A percentile compares a stretch with the other conserved stretches of the same genome.
These are phyloP conservation scores for Puya raimondii DNA, from an alignment of 176 grass and related monocot genomes.

Conservation along the genomic window DNA sequence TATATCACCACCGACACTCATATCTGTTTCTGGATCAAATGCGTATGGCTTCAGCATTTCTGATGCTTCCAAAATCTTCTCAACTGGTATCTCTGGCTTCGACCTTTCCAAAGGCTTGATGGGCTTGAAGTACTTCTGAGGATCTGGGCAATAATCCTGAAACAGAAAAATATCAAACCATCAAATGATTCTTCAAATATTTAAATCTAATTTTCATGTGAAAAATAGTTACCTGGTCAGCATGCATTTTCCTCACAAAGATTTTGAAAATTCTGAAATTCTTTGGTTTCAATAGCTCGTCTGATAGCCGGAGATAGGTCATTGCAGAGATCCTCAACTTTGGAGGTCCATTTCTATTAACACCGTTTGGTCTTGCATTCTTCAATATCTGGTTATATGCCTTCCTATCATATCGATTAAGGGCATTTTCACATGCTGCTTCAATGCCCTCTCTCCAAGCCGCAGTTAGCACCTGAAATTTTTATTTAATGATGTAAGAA, in stretches of 20 bases:
- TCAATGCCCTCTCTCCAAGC: constrained; percentile 81
- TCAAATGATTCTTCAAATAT: not conserved
- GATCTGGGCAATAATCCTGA: constrained; percentile 48
- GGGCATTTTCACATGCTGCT: constrained; percentile 72
- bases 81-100: constrained; percentile 25
- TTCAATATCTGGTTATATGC: constrained; percentile 78
- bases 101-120: constrained; percentile 48
- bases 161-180: not conserved
- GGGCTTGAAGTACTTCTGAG: constrained; percentile 30
- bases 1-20: constrained; percentile 21
- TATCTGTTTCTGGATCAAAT: constrained; percentile 58
- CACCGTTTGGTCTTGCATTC: constrained; percentile 58
- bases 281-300: constrained; percentile 45
- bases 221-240: constrained; percentile 49
- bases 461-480: constrained; percentile 59
- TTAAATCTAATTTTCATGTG: not conserved
- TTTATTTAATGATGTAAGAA: constrained; percentile 4
- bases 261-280: constrained; percentile 66
- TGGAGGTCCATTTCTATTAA: constrained; percentile 43
- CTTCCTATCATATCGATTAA: constrained; percentile 54
- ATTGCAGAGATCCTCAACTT: constrained; percentile 50
- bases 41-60: constrained; percentile 33
- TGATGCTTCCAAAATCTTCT: constrained; percentile 37
- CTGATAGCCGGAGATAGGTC: constrained; percentile 75
- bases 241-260: constrained; percentile 90